A percentile compares a stretch with the other conserved stretches of the same genome.
Evolutionary conservation across 345 rosid genomes (phyloP).

Genomic region (Salix koriyanagi): DNA sequence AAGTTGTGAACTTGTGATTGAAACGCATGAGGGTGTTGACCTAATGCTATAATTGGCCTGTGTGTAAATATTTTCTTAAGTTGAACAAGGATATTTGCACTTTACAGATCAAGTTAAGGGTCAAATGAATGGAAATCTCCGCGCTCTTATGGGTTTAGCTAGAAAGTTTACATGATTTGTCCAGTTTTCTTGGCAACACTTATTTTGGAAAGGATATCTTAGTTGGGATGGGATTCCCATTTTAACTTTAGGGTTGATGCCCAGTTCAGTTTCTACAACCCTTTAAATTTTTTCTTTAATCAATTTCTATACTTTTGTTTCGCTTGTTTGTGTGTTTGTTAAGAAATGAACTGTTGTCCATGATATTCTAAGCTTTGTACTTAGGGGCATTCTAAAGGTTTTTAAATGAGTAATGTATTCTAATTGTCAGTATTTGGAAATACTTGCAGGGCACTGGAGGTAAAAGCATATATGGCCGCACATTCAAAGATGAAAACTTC

Average conservation of each 20-base stretch:
- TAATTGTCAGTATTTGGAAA: constrained; percentile 21
- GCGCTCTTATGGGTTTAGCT: no score
- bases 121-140: no score
- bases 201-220: no score
- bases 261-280: not conserved
- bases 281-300: not conserved
- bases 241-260: not conserved
- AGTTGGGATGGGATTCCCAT: no score
- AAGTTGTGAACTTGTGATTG: no score
- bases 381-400: not conserved
- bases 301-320: not conserved
- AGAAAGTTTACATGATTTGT: no score
- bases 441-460: constrained; percentile 97
- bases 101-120: no score
- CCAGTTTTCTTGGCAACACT: no score
- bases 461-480: constrained; percentile 92
- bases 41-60: no score
- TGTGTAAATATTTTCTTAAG: no score
- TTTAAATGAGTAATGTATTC: not conserved
- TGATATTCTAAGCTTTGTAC: not conserved
- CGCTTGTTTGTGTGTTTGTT: not conserved
- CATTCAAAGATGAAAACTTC: constrained; percentile 95
- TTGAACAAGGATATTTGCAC: no score
- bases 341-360: not conserved
- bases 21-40: no score